Evolutionary conservation across 1,139 yeast species (phyloP).

Genomic region (Yamadazyma friedrichii): DNA sequence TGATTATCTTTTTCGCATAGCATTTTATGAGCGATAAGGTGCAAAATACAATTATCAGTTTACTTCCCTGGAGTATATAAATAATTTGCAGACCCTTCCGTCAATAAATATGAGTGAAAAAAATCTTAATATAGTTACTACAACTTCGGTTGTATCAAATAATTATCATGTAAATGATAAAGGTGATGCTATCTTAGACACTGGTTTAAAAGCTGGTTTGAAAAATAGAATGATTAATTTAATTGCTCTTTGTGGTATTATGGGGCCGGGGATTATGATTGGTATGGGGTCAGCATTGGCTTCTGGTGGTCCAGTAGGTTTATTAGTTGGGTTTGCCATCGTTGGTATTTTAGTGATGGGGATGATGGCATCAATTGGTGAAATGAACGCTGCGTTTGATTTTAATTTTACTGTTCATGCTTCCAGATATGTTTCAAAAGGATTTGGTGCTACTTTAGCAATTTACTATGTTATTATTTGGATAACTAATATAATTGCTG

Average conservation of each 20-base stretch:
- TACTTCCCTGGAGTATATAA: no score
- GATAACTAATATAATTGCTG: conserved; percentile 20
- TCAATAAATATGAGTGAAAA: not conserved
- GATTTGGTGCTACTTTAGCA: conserved; percentile 42
- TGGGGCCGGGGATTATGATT: conserved; percentile 54
- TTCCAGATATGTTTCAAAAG: conserved; percentile 38
- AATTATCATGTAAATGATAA: conserved; percentile 6
- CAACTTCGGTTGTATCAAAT: not conserved
- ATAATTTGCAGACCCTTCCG: no score
- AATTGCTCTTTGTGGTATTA: conserved; percentile 83
- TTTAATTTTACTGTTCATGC: conserved; percentile 34
- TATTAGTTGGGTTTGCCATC: conserved; percentile 49
- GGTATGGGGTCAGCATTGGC: conserved; percentile 37
- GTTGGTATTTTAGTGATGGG: conserved; percentile 22
- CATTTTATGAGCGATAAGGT: not conserved
- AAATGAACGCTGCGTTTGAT: conserved; percentile 37
- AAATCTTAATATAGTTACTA: not conserved
- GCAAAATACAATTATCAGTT: no score
- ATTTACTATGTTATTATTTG: conserved; percentile 45
- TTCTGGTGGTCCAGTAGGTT: conserved; percentile 66
- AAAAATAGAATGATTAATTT: conserved; percentile 45
- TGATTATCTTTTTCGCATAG: not conserved
- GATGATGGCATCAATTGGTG: conserved; percentile 22
- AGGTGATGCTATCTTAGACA: conserved; percentile 6
- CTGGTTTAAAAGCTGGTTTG: conserved; percentile 26